Evolutionary conservation across 2,329 filamentous ascomycete species (phyloP).

Genomic region (Dothideomycetes sp.): DNA sequence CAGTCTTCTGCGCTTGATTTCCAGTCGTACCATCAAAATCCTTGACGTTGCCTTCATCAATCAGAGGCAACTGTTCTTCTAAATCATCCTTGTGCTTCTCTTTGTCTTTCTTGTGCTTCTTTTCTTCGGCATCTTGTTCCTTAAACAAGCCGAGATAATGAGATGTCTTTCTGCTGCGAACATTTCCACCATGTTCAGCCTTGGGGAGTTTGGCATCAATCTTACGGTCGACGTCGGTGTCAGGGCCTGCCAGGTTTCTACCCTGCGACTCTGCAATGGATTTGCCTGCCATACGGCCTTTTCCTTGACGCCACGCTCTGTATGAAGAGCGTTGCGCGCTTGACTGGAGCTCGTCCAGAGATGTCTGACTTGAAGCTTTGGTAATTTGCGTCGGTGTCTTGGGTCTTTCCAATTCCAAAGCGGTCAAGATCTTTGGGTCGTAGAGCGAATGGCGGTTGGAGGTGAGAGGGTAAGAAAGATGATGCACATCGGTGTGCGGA

Average conservation of each 20-base stretch:
- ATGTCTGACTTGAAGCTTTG: not conserved
- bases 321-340: constrained; percentile 38
- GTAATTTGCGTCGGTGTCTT: not conserved
- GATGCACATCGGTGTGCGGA: constrained; percentile 7
- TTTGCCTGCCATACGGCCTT: constrained; percentile 33
- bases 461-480: not conserved
- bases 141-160: constrained; percentile 58
- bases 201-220: constrained; percentile 56
- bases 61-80: constrained; percentile 1
- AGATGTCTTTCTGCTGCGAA: constrained; percentile 56
- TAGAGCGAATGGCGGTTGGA: constrained; percentile 7
- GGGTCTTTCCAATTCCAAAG: constrained; percentile 7
- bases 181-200: constrained; percentile 43
- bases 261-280: constrained; percentile 29
- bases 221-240: constrained; percentile 48
- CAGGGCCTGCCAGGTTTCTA: constrained; percentile 29
- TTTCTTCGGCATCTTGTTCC: constrained; percentile 48
- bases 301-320: constrained; percentile 41
- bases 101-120: constrained; percentile 36
- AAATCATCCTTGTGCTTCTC: constrained; percentile 1
- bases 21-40: not conserved
- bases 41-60: constrained; percentile 1
- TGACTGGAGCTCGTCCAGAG: constrained; percentile 17
- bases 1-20: no score
- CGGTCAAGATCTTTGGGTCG: not conserved